Evolutionary conservation across 495 filamentous ascomycete species (phyloP).

Genomic region (Neurospora sp.): DNA sequence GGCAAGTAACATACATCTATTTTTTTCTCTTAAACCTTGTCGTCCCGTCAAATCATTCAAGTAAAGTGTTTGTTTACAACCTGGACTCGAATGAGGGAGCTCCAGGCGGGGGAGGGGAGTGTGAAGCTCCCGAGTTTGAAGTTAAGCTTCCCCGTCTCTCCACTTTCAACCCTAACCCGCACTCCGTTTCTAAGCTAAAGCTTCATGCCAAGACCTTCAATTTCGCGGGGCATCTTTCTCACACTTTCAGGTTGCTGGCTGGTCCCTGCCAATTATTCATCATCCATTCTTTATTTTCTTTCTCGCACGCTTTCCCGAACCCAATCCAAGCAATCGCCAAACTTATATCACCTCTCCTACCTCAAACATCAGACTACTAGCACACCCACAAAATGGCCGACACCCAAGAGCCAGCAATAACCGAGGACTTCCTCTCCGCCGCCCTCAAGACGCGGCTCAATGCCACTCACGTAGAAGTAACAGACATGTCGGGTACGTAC

Average conservation of each 20-base stretch:
- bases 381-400: conserved; percentile 30
- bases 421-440: conserved; percentile 53
- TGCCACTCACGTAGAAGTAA: conserved; percentile 80
- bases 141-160: background rate
- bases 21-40: background rate
- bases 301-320: too few relatives aligned
- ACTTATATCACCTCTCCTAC: background rate
- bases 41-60: background rate
- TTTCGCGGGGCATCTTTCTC: background rate
- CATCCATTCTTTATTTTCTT: background rate
- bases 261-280: background rate
- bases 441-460: conserved; percentile 65
- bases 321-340: background rate
- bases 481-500: conserved; percentile 77
- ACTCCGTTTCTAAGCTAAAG: background rate
- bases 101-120: background rate
- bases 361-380: background rate
- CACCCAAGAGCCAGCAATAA: conserved; percentile 42
- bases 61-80: background rate
- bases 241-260: background rate
- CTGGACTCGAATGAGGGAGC: background rate
- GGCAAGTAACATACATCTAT: background rate
- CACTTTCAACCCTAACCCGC: background rate
- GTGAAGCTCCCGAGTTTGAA: background rate
- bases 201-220: background rate